phyloP scores from a whole-genome alignment of 305 asterid species.

The Solanum hybrid region DNA sequence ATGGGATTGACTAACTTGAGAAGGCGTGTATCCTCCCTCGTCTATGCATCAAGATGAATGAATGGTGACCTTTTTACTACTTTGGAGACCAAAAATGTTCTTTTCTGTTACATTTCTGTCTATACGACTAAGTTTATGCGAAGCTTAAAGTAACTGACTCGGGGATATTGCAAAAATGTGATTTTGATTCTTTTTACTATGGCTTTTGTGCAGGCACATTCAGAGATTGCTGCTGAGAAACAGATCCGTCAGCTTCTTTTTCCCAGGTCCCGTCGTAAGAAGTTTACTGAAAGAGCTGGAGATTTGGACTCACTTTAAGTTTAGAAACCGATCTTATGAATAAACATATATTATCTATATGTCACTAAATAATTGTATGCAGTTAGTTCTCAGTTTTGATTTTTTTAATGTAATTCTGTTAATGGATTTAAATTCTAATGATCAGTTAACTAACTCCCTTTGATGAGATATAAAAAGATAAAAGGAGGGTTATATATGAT shows the following conservation, averaged over 20 bases:
- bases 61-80: neutral
- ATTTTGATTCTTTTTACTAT: neutral
- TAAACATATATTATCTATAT: neutral
- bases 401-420: neutral
- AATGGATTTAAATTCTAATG: neutral
- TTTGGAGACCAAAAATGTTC: neutral
- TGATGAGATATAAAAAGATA: neutral
- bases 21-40: neutral
- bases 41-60: neutral
- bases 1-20: neutral
- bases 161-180: neutral
- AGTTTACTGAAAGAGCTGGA: constrained; percentile 23
- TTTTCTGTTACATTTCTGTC: neutral
- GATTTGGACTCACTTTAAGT: constrained; percentile 28
- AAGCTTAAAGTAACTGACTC: neutral
- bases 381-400: neutral
- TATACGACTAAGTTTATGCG: neutral
- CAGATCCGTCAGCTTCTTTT: constrained; percentile 69
- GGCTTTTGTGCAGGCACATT: constrained; percentile 34
- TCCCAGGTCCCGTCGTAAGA: constrained; percentile 55
- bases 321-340: neutral
- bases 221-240: constrained; percentile 63
- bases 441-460: neutral
- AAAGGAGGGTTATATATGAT: neutral
- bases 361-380: neutral